A percentile compares a stretch with the other conserved stretches of the same genome.
phyloP scores from a whole-genome alignment of 139 green algal species.

The Coccomyxa sp. region DNA sequence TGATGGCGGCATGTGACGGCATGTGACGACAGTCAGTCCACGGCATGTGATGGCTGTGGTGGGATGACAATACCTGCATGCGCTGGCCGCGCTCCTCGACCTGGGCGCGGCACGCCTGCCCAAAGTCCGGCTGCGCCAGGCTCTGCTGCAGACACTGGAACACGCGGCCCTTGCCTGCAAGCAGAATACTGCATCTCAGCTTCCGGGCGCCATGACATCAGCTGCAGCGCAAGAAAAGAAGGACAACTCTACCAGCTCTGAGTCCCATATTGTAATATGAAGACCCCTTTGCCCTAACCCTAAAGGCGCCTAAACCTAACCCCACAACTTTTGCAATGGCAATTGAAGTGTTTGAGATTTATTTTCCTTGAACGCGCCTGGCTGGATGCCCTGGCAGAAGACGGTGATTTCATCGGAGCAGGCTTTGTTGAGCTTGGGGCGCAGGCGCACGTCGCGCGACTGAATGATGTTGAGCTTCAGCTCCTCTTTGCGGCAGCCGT shows the following conservation, averaged over 20 bases:
- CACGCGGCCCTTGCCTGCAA: constrained; percentile 45
- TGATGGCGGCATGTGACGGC: too few species aligned
- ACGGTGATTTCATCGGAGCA: constrained; percentile 62
- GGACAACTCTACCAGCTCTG: too few species aligned
- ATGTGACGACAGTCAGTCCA: too few species aligned
- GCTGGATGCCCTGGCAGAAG: constrained; percentile 60
- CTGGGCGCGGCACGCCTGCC: constrained; percentile 47
- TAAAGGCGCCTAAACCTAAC: too few species aligned
- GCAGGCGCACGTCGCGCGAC: constrained; percentile 48
- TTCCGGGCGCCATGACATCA: neutral
- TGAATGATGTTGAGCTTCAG: constrained; percentile 63
- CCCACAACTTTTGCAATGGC: too few species aligned
- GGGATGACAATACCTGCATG: constrained; percentile 13
- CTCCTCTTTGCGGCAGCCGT: constrained; percentile 70
- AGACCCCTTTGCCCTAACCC: too few species aligned
- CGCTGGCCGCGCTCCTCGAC: constrained; percentile 37
- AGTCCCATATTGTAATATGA: too few species aligned
- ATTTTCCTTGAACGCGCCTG: constrained; percentile 37
- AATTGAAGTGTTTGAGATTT: too few species aligned
- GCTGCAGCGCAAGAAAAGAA: neutral
- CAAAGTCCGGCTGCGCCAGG: constrained; percentile 68
- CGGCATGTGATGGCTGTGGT: too few species aligned
- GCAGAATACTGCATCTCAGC: neutral
- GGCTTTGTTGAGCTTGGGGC: constrained; percentile 63
- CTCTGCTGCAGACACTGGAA: constrained; percentile 74